These are phyloP conservation scores for Galerina marginata DNA, from an alignment of 768 basidiomycete species.

Conservation along the genomic window DNA sequence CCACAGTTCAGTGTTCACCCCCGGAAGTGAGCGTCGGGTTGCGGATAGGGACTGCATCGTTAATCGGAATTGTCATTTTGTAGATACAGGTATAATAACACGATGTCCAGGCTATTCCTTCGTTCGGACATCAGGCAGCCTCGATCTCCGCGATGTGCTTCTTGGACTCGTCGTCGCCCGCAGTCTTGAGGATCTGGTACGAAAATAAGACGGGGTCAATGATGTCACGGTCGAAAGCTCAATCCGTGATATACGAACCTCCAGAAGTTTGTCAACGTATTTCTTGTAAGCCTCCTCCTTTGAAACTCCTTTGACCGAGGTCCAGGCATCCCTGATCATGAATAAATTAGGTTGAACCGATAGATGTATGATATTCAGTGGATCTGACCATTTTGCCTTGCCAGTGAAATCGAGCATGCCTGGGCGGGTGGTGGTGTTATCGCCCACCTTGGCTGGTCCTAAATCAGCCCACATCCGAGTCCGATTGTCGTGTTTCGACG, in stretches of 20 bases:
- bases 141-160: conserved; percentile 65
- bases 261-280: conserved; percentile 79
- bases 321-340: conserved; percentile 83
- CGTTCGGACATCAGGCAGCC: conserved; percentile 39
- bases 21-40: background rate
- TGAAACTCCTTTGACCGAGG: conserved; percentile 67
- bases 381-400: conserved; percentile 84
- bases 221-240: background rate
- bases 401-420: conserved; percentile 86
- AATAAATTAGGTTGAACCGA: conserved; percentile 1
- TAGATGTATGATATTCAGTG: background rate
- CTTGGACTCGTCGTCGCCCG: conserved; percentile 57
- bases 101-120: background rate
- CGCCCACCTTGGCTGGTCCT: conserved; percentile 69
- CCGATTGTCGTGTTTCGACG: conserved; percentile 6
- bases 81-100: conserved; percentile 3
- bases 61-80: background rate
- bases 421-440: conserved; percentile 66
- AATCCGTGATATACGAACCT: conserved; percentile 46
- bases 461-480: conserved; percentile 6
- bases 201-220: background rate
- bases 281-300: conserved; percentile 72
- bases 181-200: conserved; percentile 30
- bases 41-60: background rate
- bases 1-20: too few relatives aligned